Evolutionary conservation across 2,329 filamentous ascomycete genomes (phyloP).

Genomic region (Incumbomyces lentus): DNA sequence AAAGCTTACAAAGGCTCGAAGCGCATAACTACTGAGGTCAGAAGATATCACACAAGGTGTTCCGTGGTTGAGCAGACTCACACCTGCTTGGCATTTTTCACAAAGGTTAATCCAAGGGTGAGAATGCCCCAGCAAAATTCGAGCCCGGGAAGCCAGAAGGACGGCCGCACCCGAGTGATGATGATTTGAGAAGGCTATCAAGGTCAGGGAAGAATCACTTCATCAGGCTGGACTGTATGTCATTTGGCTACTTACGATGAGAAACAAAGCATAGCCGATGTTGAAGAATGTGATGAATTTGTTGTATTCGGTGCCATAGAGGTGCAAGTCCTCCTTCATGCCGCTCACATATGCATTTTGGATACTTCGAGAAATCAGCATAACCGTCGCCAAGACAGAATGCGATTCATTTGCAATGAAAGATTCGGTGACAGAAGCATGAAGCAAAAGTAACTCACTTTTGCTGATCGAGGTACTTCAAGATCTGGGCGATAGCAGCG

Average conservation of each 20-base stretch:
- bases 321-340: conserved; percentile 38
- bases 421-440: too few species aligned
- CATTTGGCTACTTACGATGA: conserved; percentile 20
- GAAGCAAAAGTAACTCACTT: conserved; percentile 7
- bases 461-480: conserved; percentile 12
- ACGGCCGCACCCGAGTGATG: conserved; percentile 27
- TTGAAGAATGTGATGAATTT: conserved; percentile 34
- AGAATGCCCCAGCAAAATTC: conserved; percentile 28
- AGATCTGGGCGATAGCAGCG: conserved; percentile 32
- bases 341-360: conserved; percentile 19
- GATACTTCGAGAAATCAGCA: too few species aligned
- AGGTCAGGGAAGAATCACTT: too few species aligned
- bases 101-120: conserved; percentile 26
- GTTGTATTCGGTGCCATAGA: conserved; percentile 43
- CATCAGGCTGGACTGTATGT: too few species aligned
- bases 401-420: too few species aligned
- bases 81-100: conserved; percentile 13
- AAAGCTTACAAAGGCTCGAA: too few species aligned
- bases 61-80: too few species aligned
- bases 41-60: too few species aligned
- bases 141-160: conserved; percentile 22
- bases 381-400: too few species aligned
- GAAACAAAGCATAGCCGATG: conserved; percentile 24
- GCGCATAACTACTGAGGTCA: too few species aligned
- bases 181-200: conserved; percentile 29